Conservation (phyloP, 2,329 filamentous ascomycete species). For the Alternaria arbusti region DNA sequence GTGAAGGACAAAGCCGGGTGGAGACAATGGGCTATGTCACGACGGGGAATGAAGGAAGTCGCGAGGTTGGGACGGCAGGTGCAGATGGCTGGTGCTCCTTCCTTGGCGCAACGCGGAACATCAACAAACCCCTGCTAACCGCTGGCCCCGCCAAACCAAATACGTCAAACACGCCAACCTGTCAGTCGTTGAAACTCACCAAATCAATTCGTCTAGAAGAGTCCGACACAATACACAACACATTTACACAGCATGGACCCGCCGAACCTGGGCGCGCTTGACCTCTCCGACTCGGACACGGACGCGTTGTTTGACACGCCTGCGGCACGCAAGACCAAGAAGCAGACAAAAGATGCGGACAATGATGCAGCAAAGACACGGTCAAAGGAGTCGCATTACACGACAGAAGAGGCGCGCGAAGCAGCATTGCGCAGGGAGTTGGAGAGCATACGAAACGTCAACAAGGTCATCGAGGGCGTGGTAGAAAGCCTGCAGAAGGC, state of each 20-base stretch:
- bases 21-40: constrained; percentile 21
- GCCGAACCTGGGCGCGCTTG: constrained; percentile 59
- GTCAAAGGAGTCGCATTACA: constrained; percentile 60
- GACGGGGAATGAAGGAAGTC: constrained; percentile 20
- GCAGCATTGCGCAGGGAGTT: constrained; percentile 78
- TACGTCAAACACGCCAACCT: constrained; percentile 34
- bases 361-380: constrained; percentile 49
- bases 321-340: constrained; percentile 49
- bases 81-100: constrained; percentile 28
- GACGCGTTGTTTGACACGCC: constrained; percentile 65
- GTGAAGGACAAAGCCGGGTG: constrained; percentile 18
- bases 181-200: neutral
- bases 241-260: constrained; percentile 31
- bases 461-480: constrained; percentile 82
- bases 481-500: constrained; percentile 74
- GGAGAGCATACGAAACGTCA: constrained; percentile 82
- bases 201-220: neutral
- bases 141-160: constrained; percentile 27
- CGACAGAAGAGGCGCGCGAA: constrained; percentile 73
- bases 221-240: neutral
- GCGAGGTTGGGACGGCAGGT: constrained; percentile 27
- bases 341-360: constrained; percentile 44
- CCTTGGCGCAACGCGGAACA: constrained; percentile 9
- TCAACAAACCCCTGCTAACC: constrained; percentile 21
- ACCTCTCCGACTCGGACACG: constrained; percentile 63